Conservation (phyloP, 2,329 filamentous ascomycete genomes). For the Acrocalymma vagum region DNA sequence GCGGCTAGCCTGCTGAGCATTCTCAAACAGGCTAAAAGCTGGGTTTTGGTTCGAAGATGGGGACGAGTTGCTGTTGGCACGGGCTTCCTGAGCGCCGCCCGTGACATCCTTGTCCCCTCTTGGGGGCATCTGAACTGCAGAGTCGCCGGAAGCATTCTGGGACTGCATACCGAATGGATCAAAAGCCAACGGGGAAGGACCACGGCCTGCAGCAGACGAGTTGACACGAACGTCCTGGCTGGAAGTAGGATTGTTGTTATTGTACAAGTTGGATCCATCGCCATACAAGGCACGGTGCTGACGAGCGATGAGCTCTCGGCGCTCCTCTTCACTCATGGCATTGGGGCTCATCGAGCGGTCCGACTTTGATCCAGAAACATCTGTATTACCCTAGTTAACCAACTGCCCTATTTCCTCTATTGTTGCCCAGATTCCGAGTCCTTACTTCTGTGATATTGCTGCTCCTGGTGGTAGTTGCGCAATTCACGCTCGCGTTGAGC, state of each 20-base stretch:
- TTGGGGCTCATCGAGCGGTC: slow-evolving; percentile 86
- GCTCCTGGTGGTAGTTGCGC: slow-evolving; percentile 99
- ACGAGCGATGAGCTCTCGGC: slow-evolving; percentile 92
- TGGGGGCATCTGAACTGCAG: slow-evolving; percentile 61
- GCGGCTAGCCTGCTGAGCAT: slow-evolving; percentile 72
- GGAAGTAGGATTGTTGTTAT: slow-evolving; percentile 70
- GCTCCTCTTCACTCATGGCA: slow-evolving; percentile 93
- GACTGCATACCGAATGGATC: slow-evolving; percentile 71
- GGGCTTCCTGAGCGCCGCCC: slow-evolving; percentile 66
- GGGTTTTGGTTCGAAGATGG: slow-evolving; percentile 72
- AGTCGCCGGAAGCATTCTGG: slow-evolving; percentile 60
- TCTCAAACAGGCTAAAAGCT: slow-evolving; percentile 57
- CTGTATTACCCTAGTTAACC: slow-evolving; percentile 69
- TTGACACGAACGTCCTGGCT: slow-evolving; percentile 70
- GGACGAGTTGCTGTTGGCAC: slow-evolving; percentile 85
- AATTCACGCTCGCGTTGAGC: slow-evolving; percentile 98
- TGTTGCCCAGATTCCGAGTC: slow-evolving; percentile 77
- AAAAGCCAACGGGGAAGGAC: slow-evolving; percentile 81
- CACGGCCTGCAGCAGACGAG: slow-evolving; percentile 69
- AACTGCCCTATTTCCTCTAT: slow-evolving; percentile 52
- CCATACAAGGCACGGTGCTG: slow-evolving; percentile 95
- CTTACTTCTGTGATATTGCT: slow-evolving; percentile 99
- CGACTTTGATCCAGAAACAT: slow-evolving; percentile 79
- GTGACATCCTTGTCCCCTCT: slow-evolving; percentile 55
- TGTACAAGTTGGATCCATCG: slow-evolving; percentile 72